These are phyloP conservation scores for Colletotrichum sp. DNA, from an alignment of 2,329 filamentous ascomycete species.

Conservation along the genomic window DNA sequence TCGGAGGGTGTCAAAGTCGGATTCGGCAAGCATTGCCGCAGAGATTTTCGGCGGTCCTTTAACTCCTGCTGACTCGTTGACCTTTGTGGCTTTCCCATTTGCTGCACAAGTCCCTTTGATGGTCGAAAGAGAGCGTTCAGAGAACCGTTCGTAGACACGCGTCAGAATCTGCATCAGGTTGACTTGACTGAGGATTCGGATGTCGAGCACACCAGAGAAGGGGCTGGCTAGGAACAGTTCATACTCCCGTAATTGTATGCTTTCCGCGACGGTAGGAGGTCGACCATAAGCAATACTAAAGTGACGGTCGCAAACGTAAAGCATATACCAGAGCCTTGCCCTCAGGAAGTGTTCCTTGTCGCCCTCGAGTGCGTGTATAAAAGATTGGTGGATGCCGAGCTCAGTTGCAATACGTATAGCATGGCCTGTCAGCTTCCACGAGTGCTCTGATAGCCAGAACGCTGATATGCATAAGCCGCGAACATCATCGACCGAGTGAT, in stretches of 20 bases:
- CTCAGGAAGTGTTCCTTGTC: constrained; percentile 55
- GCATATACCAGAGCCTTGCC: constrained; percentile 62
- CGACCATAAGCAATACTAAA: constrained; percentile 36
- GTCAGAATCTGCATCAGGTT: constrained; percentile 25
- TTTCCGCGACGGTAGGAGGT: constrained; percentile 30
- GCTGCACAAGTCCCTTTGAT: neutral
- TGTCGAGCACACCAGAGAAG: constrained; percentile 22
- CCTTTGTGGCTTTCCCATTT: fast-evolving
- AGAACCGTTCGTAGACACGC: constrained; percentile 23
- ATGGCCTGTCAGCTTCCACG: constrained; percentile 65
- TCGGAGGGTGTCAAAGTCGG: constrained; percentile 39
- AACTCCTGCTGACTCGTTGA: neutral
- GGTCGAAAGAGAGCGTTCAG: neutral
- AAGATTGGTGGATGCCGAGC: constrained; percentile 58
- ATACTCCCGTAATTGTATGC: constrained; percentile 24
- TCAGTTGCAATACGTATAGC: constrained; percentile 62
- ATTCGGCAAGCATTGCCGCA: constrained; percentile 31
- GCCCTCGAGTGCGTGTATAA: constrained; percentile 50
- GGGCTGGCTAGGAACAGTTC: constrained; percentile 29
- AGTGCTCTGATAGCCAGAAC: constrained; percentile 67
- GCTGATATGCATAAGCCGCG: constrained; percentile 65
- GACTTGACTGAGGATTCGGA: constrained; percentile 25
- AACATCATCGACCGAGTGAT: constrained; percentile 63
- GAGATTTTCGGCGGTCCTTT: fast-evolving
- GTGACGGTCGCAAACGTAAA: constrained; percentile 36